Percentiles rank a stretch among this genome's conserved stretches.
phyloP scores from a whole-genome alignment of 805 yeast species.

The Komagataella mondaviorum region DNA sequence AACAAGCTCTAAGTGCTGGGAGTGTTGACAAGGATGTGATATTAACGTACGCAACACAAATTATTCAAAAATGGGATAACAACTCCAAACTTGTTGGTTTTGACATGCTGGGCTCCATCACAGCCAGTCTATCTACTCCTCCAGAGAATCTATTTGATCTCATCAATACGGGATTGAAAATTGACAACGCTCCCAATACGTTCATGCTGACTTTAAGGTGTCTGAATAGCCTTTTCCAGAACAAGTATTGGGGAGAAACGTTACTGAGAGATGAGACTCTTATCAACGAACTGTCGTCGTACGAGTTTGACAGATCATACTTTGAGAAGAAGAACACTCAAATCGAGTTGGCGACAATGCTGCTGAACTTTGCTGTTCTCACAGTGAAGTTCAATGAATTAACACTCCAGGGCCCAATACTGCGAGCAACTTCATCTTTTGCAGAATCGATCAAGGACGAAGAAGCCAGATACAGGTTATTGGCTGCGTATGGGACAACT shows the following conservation, averaged over 20 bases:
- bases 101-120: constrained; percentile 44
- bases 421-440: constrained; percentile 5
- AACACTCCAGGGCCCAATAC: not conserved
- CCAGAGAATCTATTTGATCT: constrained; percentile 24
- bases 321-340: constrained; percentile 15
- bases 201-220: constrained; percentile 45
- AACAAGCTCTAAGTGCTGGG: constrained; percentile 27
- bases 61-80: constrained; percentile 32
- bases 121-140: constrained; percentile 24
- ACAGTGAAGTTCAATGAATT: not conserved
- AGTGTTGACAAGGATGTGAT: constrained; percentile 17
- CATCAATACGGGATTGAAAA: constrained; percentile 25
- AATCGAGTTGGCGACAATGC: constrained; percentile 32
- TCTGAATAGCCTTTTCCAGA: constrained; percentile 38
- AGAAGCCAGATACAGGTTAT: constrained; percentile 58
- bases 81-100: constrained; percentile 37
- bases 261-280: constrained; percentile 28
- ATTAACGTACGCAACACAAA: constrained; percentile 20
- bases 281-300: constrained; percentile 20
- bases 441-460: constrained; percentile 7
- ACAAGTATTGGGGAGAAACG: constrained; percentile 30
- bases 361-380: constrained; percentile 31
- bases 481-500: constrained; percentile 48
- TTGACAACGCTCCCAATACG: constrained; percentile 17
- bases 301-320: constrained; percentile 9